Conservation (phyloP, 441 rosid genomes). For the Raphanus hybrid region DNA sequence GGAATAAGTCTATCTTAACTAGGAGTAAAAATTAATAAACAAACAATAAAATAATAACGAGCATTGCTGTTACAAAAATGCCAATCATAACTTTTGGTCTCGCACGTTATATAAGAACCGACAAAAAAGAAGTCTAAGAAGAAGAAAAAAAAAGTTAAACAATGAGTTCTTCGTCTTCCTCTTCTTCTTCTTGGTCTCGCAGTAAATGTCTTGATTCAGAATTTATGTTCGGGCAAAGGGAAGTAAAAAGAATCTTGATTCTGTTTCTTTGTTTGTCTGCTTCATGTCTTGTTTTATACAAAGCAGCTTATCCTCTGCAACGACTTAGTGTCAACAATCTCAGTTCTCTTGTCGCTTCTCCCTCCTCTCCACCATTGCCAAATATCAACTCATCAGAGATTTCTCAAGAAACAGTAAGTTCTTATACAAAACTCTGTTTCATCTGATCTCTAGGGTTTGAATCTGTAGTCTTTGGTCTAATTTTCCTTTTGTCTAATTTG, state of each 20-base stretch:
- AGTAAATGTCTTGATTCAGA: conserved; percentile 31
- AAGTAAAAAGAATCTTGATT: conserved; percentile 36
- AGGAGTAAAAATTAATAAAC: background rate
- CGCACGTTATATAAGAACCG: conserved; percentile 28
- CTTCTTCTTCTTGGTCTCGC: conserved; percentile 13
- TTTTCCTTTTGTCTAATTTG: conserved; percentile 1
- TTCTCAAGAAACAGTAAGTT: conserved; percentile 28
- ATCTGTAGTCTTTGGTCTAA: background rate
- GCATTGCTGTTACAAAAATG: conserved; percentile 7
- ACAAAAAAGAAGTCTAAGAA: conserved; percentile 26
- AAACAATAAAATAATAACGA: background rate
- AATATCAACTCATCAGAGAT: conserved; percentile 15
- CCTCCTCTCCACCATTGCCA: conserved; percentile 20
- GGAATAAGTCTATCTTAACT: background rate
- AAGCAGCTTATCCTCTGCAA: conserved; percentile 37
- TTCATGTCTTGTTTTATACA: conserved; percentile 39
- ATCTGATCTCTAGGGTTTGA: background rate
- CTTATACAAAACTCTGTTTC: conserved; percentile 19
- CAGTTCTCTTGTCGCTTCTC: conserved; percentile 21
- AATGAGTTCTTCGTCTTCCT: conserved; percentile 37
- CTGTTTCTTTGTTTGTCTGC: conserved; percentile 38
- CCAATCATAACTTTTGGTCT: conserved; percentile 26
- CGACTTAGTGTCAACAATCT: conserved; percentile 1
- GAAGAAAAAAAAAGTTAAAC: background rate
- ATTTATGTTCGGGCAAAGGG: conserved; percentile 25